Evolutionary conservation across 2,329 filamentous ascomycete genomes (phyloP).

Genomic region (Clarireedia hainanense): DNA sequence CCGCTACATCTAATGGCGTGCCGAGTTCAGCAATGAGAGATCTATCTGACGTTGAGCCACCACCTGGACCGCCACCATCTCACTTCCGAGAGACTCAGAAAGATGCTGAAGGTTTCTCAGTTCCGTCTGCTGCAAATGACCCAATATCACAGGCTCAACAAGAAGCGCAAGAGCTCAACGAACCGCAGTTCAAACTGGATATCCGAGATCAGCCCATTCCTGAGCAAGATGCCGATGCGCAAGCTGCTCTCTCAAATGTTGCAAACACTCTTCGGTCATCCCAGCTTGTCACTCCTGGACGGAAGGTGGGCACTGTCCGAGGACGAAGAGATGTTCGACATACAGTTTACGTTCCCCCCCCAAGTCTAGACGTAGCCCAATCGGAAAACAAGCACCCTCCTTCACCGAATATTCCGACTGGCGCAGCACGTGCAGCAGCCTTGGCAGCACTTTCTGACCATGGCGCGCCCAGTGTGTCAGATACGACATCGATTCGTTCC

Average conservation of each 20-base stretch:
- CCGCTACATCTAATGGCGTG: slow-evolving; percentile 34
- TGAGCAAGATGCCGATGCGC: slow-evolving; percentile 68
- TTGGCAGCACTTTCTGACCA: slow-evolving; percentile 55
- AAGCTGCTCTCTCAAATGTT: slow-evolving; percentile 68
- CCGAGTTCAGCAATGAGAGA: slow-evolving; percentile 32
- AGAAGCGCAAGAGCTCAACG: slow-evolving; percentile 52
- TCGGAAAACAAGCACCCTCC: slow-evolving; percentile 20
- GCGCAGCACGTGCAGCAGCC: slow-evolving; percentile 36
- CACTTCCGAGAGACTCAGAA: slow-evolving; percentile 38
- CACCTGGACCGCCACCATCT: slow-evolving; percentile 40
- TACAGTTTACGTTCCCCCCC: slow-evolving; percentile 69
- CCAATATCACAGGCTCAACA: slow-evolving; percentile 65
- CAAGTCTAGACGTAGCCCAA: slow-evolving; percentile 23
- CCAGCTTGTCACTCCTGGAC: slow-evolving; percentile 53
- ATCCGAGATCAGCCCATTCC: slow-evolving; percentile 72
- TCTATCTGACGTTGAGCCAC: slow-evolving; percentile 43
- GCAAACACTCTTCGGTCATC: slow-evolving; percentile 61
- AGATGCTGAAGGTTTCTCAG: slow-evolving; percentile 69
- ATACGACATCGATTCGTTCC: slow-evolving; percentile 87
- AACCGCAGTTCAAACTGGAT: slow-evolving; percentile 66
- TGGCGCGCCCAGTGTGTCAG: slow-evolving; percentile 48
- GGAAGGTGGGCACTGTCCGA: slow-evolving; percentile 68
- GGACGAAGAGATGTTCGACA: slow-evolving; percentile 88
- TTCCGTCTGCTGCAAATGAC: slow-evolving; percentile 57
- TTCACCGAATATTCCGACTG: slow-evolving; percentile 28